Evolutionary conservation across 2,329 filamentous ascomycete species (phyloP).

Genomic region (Plenodomus lindquistii): DNA sequence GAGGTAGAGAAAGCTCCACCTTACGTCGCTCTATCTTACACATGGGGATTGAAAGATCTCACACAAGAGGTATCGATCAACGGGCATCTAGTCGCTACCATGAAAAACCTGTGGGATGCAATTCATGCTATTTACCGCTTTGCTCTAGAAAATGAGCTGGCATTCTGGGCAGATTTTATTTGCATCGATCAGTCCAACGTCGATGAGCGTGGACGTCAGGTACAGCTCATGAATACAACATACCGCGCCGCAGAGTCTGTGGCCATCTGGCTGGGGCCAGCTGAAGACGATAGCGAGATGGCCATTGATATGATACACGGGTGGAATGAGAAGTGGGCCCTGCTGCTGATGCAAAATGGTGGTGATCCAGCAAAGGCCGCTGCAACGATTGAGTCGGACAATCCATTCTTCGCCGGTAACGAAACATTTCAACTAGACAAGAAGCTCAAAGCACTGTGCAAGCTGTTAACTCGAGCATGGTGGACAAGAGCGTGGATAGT

Average conservation of each 20-base stretch:
- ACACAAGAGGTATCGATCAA: too few species aligned
- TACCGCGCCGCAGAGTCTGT: conserved; percentile 11
- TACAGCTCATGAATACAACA: conserved; percentile 13
- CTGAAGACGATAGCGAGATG: conserved; percentile 7
- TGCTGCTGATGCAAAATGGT: conserved; percentile 1
- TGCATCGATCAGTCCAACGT: conserved; percentile 8
- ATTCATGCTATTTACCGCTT: neutral
- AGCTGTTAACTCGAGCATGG: conserved; percentile 3
- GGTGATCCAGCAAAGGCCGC: neutral
- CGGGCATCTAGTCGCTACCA: too few species aligned
- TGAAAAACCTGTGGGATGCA: too few species aligned
- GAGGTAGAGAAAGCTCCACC: conserved; percentile 14
- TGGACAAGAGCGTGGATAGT: conserved; percentile 12
- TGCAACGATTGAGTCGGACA: neutral
- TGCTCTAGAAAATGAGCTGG: neutral
- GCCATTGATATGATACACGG: conserved; percentile 4
- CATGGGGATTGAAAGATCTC: conserved; percentile 4
- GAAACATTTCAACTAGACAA: neutral
- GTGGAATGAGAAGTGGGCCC: neutral
- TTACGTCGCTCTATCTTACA: conserved; percentile 12
- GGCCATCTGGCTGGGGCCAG: conserved; percentile 9
- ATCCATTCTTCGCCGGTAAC: neutral
- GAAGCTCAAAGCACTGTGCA: neutral
- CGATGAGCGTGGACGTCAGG: conserved; percentile 3
- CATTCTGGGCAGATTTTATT: conserved; percentile 3